Conservation (phyloP, 2,329 filamentous ascomycete genomes). For the Nigrospora osmanthi region DNA sequence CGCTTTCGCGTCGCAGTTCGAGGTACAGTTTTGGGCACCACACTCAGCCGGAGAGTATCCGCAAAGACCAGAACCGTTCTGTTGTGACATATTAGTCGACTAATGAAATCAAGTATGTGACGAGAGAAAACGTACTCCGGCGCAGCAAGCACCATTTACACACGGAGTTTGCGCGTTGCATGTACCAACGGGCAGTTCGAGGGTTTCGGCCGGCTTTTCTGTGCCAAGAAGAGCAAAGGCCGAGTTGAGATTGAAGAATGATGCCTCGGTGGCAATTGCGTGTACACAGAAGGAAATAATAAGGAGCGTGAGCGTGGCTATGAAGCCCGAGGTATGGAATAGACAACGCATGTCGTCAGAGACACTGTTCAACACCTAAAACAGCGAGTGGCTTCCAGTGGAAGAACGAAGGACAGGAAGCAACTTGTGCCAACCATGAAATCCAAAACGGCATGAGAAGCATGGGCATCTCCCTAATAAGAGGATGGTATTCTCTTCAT, state of each 20-base stretch:
- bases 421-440: too few species aligned
- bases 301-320: background rate
- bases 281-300: background rate
- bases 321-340: background rate
- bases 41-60: conserved; percentile 6
- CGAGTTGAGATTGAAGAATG: background rate
- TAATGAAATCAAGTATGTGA: background rate
- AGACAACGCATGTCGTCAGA: background rate
- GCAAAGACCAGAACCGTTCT: conserved; percentile 2
- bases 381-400: too few species aligned
- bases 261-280: background rate
- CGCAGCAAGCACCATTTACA: conserved; percentile 16
- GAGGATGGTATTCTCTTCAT: too few species aligned
- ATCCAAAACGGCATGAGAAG: too few species aligned
- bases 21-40: conserved; percentile 17
- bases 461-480: too few species aligned
- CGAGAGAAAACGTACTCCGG: background rate
- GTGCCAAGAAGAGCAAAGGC: background rate
- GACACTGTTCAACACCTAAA: too few species aligned
- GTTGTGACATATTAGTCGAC: background rate
- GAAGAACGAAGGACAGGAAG: too few species aligned
- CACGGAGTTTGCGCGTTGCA: conserved; percentile 11
- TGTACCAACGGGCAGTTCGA: conserved; percentile 2
- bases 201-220: background rate
- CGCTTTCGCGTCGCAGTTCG: conserved; percentile 23